Percentiles rank a stretch among this genome's conserved stretches.
These are phyloP conservation scores for Eimeria necatrix DNA, from an alignment of 169 alveolate genomes.

Conservation along the genomic window DNA sequence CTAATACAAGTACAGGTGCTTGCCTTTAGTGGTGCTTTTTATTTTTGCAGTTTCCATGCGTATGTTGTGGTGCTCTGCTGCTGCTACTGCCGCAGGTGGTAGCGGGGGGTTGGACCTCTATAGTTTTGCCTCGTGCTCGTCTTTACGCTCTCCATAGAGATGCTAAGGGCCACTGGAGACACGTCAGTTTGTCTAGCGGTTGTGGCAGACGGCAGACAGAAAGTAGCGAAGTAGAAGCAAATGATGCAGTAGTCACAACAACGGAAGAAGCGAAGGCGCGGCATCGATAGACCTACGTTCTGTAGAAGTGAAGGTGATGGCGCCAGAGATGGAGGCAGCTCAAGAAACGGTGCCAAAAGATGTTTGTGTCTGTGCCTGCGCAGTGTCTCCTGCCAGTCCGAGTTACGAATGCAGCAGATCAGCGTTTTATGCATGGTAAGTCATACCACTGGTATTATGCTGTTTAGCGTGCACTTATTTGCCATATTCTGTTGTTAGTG, in stretches of 20 bases:
- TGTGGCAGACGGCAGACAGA: not conserved
- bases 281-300: too few relatives aligned
- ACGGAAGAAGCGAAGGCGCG: too few relatives aligned
- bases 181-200: constrained; percentile 20
- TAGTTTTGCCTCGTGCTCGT: constrained; percentile 52
- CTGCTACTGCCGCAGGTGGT: constrained; percentile 54
- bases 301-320: too few relatives aligned
- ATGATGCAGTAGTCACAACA: not conserved
- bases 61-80: not conserved
- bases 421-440: constrained; percentile 72
- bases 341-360: not conserved
- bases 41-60: too few relatives aligned
- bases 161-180: constrained; percentile 55
- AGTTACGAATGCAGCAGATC: constrained; percentile 60
- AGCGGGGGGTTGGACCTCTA: constrained; percentile 72
- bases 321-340: not conserved
- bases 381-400: constrained; percentile 71
- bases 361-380: not conserved
- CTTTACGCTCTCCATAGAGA: constrained; percentile 62
- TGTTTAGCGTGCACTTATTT: too few relatives aligned
- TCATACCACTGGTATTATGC: not conserved
- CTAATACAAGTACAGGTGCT: not conserved
- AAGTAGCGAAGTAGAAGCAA: not conserved
- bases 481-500: not conserved
- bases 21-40: too few relatives aligned